Conservation (phyloP, 768 basidiomycete species). For the Paxillus rubicundulus region DNA sequence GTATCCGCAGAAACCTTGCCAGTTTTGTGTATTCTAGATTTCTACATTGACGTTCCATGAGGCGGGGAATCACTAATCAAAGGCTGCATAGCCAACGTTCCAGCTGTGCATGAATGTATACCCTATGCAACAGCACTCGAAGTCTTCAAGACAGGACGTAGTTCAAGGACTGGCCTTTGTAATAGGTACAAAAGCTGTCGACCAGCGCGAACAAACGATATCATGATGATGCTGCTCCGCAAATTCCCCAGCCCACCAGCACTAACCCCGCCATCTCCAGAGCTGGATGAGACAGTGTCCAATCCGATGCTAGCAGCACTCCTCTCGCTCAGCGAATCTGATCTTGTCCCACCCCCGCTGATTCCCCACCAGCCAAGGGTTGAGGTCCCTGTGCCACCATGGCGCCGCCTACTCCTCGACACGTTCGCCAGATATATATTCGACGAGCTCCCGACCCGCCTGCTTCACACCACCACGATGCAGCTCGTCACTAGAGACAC, state of each 20-base stretch:
- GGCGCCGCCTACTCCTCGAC: not conserved
- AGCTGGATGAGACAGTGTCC: not conserved
- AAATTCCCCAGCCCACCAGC: not conserved
- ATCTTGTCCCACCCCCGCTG: not conserved
- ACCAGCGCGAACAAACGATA: not conserved
- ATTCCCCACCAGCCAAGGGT: not conserved
- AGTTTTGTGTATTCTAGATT: too few species aligned
- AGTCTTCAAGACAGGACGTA: too few species aligned
- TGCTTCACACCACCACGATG: not conserved
- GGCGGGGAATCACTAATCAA: too few species aligned
- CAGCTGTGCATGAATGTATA: too few species aligned
- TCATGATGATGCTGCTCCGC: not conserved
- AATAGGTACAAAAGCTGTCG: too few species aligned
- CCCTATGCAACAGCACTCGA: too few species aligned
- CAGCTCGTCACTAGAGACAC: not conserved
- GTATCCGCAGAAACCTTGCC: too few species aligned
- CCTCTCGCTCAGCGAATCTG: not conserved
- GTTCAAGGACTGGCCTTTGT: too few species aligned
- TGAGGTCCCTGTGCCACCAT: not conserved
- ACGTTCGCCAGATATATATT: conserved; percentile 5
- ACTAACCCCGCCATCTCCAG: not conserved
- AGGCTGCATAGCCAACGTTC: too few species aligned
- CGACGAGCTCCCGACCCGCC: conserved; percentile 5
- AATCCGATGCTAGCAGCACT: not conserved
- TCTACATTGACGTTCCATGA: too few species aligned